These are phyloP conservation scores for Achaetomium macrosporum DNA, from an alignment of 2,329 filamentous ascomycete genomes.

Conservation along the genomic window DNA sequence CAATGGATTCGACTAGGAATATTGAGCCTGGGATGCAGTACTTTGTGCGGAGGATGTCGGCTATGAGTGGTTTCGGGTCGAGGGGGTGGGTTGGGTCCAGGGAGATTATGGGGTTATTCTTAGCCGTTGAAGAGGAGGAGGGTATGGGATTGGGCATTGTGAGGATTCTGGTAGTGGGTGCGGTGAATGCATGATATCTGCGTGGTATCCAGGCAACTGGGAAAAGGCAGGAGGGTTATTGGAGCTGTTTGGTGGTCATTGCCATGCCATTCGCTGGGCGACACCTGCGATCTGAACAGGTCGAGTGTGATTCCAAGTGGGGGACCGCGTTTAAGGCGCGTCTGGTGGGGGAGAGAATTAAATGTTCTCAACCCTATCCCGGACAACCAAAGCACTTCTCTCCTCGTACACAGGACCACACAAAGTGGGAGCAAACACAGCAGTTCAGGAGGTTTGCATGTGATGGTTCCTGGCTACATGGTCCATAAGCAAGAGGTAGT, in stretches of 20 bases:
- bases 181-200: background rate
- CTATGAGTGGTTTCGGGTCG: conserved; percentile 38
- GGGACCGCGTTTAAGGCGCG: background rate
- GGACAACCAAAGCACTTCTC: too few species aligned
- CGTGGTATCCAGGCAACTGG: too few species aligned
- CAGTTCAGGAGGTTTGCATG: too few species aligned
- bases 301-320: background rate
- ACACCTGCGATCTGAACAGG: too few species aligned
- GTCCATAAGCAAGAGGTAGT: too few species aligned
- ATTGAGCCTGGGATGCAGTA: conserved; percentile 43
- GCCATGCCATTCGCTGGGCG: background rate
- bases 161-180: background rate
- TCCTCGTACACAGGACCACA: too few species aligned
- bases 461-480: too few species aligned
- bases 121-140: background rate
- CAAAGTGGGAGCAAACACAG: too few species aligned
- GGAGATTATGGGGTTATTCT: conserved; percentile 19
- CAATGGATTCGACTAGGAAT: conserved; percentile 39
- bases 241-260: background rate
- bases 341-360: too few species aligned
- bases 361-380: conserved; percentile 3
- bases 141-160: conserved; percentile 1
- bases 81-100: conserved; percentile 24
- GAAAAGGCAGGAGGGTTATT: too few species aligned
- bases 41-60: conserved; percentile 43